Evolutionary conservation across 306 rosid genomes (phyloP), one percentile per base, ranked within the genome.

Genomic region (Ormosia emarginata): DNA sequence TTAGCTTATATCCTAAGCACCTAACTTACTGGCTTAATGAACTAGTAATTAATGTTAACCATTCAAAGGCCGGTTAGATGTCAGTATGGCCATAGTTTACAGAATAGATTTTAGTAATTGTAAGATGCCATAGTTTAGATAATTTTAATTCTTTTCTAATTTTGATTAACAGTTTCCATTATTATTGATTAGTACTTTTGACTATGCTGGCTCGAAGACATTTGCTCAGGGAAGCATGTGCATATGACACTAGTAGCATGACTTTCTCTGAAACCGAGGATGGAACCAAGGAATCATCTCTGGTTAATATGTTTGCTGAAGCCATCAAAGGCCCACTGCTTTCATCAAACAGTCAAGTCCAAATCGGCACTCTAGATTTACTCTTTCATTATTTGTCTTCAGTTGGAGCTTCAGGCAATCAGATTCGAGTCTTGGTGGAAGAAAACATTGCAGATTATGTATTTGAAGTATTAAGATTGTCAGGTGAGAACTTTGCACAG

Each of bases 251-350:
- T 72, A 75, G 47, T 79, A 44, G 75, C 86, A 67, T 85, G 81
- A 58, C 69, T 83, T 82, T 74, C 36, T 72, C 64, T 44, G 91
- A 72, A 65, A 66, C 74, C 41, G 89, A 87, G 15, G 90, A 83
- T 66, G 88, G 79, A 75, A 66, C 64, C 64, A 87, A 85, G 59
- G 90, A 66, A 56, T 77, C 85, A 69, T 75, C 88, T 81, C 89
- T 93, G 79, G 86, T 81, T 83, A 66, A 79, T 70, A 83, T 88
- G 81, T 92, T 95, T 64, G 90, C 94, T 7, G 99, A 95, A 85
- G 99, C 99, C 82, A 90, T 95, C 83, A 93, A 95, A 81, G 97
- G 98, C 30, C 97, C 99, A 59, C 85, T 95, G 53, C 95, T 95
- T 79, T 92, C 99, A 7, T 88, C 96, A 7, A 89, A 92, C 64